Evolutionary conservation across 2,329 filamentous ascomycete genomes (phyloP), one percentile per base, ranked within the genome.

Genomic region (Talaromyces funiculosus): DNA sequence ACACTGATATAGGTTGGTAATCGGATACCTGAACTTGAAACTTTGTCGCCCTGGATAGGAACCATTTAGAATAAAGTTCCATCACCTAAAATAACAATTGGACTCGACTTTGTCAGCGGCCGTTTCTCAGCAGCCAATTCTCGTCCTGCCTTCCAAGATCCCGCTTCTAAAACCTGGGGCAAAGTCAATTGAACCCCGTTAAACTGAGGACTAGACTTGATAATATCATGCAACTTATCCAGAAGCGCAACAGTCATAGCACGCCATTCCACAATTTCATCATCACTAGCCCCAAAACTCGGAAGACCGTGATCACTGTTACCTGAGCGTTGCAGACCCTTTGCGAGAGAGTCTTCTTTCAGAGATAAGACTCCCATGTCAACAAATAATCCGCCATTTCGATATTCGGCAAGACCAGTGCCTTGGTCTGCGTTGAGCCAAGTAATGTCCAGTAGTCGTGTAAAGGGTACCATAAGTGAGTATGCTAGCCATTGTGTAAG

Each of bases 321-420:
- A 16, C 70, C 67, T 76, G 72, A 86, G 59, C 80, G 74, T 14
- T 73, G 64, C 14, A 80, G 68, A 0, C 83, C 82, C 4, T 75
- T 67, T 42, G 78, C 72, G 51, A 74, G 57, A 2, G 78, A 76
- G 0, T 77, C 73, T 0, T 73, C 63, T 67, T 84, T 85, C 7
- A 86, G 71, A 1, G 74, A 77, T 26, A 86, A 63, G 0, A 84
- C 81, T 0, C 79, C 80, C 20, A 84, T 68, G 37, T 86, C 88
- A 51, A 90, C 80, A 37, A 90, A 86, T 0, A 90, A 72, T 0
- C 87, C 87, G 2, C 87, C 87, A 61, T 90, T 90, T 57, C 88
- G 82, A 65, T 90, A 90, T 68, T 90, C 88, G 0, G 88, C 86
- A 3, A 90, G 76, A 0, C 85, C 88, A 0, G 88, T 90, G 8